Evolutionary conservation across 257 asterid species (phyloP), one percentile per base, ranked within the genome.

Genomic region (Gentiana macrophylla): DNA sequence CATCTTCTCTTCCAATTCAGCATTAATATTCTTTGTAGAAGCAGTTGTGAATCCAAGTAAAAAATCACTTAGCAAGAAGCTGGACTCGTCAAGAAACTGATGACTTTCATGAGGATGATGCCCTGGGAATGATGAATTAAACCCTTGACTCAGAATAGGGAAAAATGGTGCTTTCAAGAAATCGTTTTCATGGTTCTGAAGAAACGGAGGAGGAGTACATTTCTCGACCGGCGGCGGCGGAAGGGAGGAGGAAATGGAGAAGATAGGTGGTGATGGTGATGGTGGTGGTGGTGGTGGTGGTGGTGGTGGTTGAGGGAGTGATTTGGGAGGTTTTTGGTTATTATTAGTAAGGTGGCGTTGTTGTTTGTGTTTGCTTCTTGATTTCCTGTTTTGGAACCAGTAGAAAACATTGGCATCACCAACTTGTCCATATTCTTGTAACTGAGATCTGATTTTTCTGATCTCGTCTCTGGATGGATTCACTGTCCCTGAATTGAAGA

Each of bases 401-500:
- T 92, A 92, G 70, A 92, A 92, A 35, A 92, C 97, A 35, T 92
- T 92, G 32, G 99, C 97, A 53, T 92, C 99, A 8, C 95, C 99
- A 1, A 92, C 97, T 49, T 85, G 97, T 0, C 99, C 99, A 65
- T 73, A 88, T 59, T 92, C 94, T 66, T 83, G 94, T 32, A 92
- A 54, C 37, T 86, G 95, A 12, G 74, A 89, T 75, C 99, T 80
- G 74, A 92, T 92, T 8, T 74, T 84, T 4, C 95, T 55, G 3
- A 92, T 92, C 67, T 92, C 99, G 4, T 92, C 99, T 37, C 99
- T 60, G 0, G 97, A 95, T 0, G 97, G 99, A 61, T 92, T 92
- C 50, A 84, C 97, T 87, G 86, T 88, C 2, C 99, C 97, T 0
- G 99, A 92, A 69, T 92, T 86, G 77, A 92, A 92, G 55, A 92